A percentile compares a stretch with the other conserved stretches of the same genome.
These are phyloP conservation scores for Tricholomella constricta DNA, from an alignment of 768 basidiomycete genomes.

Conservation along the genomic window DNA sequence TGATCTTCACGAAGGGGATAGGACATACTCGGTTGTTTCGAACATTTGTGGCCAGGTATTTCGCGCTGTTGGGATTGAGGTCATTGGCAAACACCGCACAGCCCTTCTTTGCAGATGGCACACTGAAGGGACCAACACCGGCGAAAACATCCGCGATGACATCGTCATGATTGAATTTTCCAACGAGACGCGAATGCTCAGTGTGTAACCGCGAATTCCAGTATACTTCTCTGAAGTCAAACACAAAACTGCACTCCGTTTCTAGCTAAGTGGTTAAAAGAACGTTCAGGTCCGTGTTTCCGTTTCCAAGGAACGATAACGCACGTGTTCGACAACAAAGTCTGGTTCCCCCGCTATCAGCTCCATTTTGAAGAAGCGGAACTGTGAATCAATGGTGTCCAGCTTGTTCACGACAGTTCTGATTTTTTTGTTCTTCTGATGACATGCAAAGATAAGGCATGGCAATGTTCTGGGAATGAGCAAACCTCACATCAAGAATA, in stretches of 20 bases:
- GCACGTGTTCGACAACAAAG: slow-evolving; percentile 85
- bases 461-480: background rate
- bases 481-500: slow-evolving; percentile 75
- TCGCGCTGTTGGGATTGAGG: slow-evolving; percentile 85
- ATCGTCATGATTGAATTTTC: slow-evolving; percentile 69
- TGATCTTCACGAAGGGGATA: slow-evolving; percentile 1
- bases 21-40: slow-evolving; percentile 69
- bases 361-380: slow-evolving; percentile 97
- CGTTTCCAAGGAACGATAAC: background rate
- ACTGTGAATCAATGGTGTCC: slow-evolving; percentile 79
- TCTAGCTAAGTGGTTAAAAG: slow-evolving; percentile 59
- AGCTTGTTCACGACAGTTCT: slow-evolving; percentile 96
- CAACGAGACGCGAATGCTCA: slow-evolving; percentile 87
- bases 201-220: slow-evolving; percentile 96
- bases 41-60: slow-evolving; percentile 76
- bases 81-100: slow-evolving; percentile 92
- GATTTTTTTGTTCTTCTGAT: slow-evolving; percentile 86
- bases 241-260: slow-evolving; percentile 82
- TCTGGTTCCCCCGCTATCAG: slow-evolving; percentile 89
- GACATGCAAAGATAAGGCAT: background rate
- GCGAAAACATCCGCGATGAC: slow-evolving; percentile 94
- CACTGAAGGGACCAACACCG: slow-evolving; percentile 94
- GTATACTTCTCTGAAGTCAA: slow-evolving; percentile 95
- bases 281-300: background rate
- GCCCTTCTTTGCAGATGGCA: slow-evolving; percentile 92